phyloP scores from a whole-genome alignment of 148 eudicot species.

The Nepenthes mirabilis region DNA sequence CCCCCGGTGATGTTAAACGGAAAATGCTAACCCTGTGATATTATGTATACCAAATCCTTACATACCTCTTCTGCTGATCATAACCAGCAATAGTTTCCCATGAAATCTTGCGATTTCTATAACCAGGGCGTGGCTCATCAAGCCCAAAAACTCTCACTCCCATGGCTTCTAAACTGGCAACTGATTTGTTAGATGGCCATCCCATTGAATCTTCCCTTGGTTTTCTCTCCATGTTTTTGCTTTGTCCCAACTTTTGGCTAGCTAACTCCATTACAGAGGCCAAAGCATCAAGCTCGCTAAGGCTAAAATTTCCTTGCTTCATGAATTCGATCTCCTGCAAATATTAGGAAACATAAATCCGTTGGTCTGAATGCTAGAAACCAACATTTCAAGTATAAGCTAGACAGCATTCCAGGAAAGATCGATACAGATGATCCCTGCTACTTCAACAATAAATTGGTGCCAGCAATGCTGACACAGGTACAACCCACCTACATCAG shows the following conservation, averaged over 20 bases:
- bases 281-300: constrained; percentile 81
- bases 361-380: no score
- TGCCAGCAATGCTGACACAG: no score
- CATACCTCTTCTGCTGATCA: constrained; percentile 76
- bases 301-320: constrained; percentile 62
- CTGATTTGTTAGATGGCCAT: constrained; percentile 51
- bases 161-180: constrained; percentile 77
- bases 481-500: no score
- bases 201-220: constrained; percentile 27
- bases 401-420: no score
- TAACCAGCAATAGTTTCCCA: constrained; percentile 99
- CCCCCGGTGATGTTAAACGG: no score
- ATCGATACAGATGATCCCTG: no score
- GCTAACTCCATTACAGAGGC: constrained; percentile 63
- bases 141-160: constrained; percentile 86
- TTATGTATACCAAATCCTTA: background rate
- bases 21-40: background rate
- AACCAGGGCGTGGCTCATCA: constrained; percentile 25
- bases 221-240: constrained; percentile 26
- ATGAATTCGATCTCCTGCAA: constrained; percentile 87
- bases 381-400: no score
- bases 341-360: background rate
- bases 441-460: no score
- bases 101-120: constrained; percentile 41
- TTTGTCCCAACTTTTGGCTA: constrained; percentile 34